Conservation (phyloP, 371 early-diverging fungal species). For the Entomophthora muscae region DNA sequence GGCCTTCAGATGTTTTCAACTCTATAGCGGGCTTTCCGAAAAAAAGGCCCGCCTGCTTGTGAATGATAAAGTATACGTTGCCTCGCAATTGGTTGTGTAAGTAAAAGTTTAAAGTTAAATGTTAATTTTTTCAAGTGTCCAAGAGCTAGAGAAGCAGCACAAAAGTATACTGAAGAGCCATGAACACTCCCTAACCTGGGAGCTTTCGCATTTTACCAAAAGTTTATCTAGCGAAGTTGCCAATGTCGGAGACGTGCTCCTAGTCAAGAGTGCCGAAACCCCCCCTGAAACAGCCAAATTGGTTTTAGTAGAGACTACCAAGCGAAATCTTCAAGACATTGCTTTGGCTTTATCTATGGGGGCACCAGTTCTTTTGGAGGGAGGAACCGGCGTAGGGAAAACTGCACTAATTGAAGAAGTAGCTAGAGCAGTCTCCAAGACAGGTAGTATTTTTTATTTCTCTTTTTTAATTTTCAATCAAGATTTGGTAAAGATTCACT, state of each 20-base stretch:
- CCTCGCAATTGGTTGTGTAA: background rate
- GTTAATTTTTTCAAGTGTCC: background rate
- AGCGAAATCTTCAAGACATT: conserved; percentile 47
- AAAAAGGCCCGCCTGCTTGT: background rate
- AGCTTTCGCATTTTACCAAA: conserved; percentile 32
- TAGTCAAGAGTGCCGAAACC: background rate
- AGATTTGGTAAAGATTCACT: conserved; percentile 87
- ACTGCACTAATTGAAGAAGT: conserved; percentile 83
- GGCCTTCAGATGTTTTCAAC: background rate
- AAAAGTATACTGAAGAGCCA: conserved; percentile 1
- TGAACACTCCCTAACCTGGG: conserved; percentile 11
- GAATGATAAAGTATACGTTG: background rate
- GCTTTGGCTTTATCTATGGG: conserved; percentile 71
- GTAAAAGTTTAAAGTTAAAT: background rate
- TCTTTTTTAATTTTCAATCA: conserved; percentile 35
- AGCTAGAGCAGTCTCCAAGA: conserved; percentile 40
- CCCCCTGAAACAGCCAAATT: conserved; percentile 16
- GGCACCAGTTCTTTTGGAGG: conserved; percentile 81
- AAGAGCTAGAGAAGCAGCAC: conserved; percentile 5
- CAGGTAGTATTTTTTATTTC: conserved; percentile 75
- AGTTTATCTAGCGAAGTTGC: conserved; percentile 46
- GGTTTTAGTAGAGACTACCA: conserved; percentile 54
- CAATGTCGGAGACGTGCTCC: conserved; percentile 12
- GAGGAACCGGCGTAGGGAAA: conserved; percentile 90
- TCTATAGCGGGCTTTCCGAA: background rate